These are phyloP conservation scores for Mucor saturninus DNA, from an alignment of 371 early-diverging fungal genomes.

Conservation along the genomic window DNA sequence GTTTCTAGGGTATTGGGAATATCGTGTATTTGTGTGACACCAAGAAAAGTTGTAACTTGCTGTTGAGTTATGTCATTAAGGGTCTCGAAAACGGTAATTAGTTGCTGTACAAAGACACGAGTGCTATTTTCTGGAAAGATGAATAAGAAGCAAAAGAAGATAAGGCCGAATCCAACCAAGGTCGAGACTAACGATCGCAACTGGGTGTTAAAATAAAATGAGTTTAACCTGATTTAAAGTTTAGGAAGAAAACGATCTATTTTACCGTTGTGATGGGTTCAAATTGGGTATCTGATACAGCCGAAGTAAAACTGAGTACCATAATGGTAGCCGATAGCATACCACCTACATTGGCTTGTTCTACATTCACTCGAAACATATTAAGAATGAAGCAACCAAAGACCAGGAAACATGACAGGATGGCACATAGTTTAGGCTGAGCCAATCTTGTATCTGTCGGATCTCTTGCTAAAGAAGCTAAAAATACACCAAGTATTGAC, in stretches of 20 bases:
- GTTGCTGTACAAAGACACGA: constrained; percentile 36
- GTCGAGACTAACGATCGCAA: constrained; percentile 31
- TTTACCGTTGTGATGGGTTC: constrained; percentile 33
- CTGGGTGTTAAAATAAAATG: constrained; percentile 9
- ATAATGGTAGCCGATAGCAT: constrained; percentile 53
- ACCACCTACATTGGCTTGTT: constrained; percentile 54
- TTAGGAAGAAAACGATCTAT: not conserved
- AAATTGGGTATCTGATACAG: constrained; percentile 36
- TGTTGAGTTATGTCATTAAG: constrained; percentile 38
- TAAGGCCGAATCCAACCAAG: constrained; percentile 35
- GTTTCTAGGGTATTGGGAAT: constrained; percentile 21
- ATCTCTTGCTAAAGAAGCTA: constrained; percentile 38
- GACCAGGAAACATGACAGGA: constrained; percentile 36
- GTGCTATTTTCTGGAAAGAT: constrained; percentile 52
- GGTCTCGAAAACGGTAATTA: constrained; percentile 35
- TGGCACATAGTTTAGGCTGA: constrained; percentile 36
- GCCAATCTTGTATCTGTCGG: constrained; percentile 24
- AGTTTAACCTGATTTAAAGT: not conserved
- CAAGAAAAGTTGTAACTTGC: constrained; percentile 22
- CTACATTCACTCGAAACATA: constrained; percentile 44
- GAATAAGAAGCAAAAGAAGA: constrained; percentile 34
- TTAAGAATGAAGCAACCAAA: constrained; percentile 45
- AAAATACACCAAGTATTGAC: constrained; percentile 44
- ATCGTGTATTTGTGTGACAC: constrained; percentile 12
- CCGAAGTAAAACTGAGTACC: constrained; percentile 41